Conservation (phyloP, 2,329 filamentous ascomycete species). For the Trichoderma arundinaceum region DNA sequence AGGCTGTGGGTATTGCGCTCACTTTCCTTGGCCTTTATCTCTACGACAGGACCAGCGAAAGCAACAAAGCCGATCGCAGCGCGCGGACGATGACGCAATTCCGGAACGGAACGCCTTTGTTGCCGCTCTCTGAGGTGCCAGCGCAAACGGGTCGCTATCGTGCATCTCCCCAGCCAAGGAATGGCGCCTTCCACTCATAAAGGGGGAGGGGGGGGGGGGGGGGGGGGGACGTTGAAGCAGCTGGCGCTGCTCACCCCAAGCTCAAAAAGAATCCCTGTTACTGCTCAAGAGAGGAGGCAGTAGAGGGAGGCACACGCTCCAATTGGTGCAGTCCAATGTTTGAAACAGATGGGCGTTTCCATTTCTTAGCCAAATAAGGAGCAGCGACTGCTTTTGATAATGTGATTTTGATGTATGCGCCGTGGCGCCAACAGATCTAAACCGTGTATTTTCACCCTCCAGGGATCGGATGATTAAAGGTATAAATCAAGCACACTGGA, state of each 20-base stretch:
- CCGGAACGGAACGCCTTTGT: conserved; percentile 54
- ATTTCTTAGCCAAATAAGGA: not conserved
- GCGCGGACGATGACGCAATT: conserved; percentile 66
- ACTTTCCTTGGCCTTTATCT: conserved; percentile 94
- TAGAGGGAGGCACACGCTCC: not conserved
- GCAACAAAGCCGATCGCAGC: conserved; percentile 83
- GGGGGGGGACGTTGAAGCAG: not conserved
- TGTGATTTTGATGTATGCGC: not conserved
- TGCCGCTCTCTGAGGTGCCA: conserved; percentile 65
- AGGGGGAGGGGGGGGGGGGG: not conserved
- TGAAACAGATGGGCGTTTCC: not conserved
- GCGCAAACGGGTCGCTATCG: conserved; percentile 35
- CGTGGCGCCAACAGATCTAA: not conserved
- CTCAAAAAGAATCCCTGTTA: not conserved
- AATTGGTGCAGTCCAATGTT: not conserved
- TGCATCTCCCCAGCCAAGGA: conserved; percentile 37
- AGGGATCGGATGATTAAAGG: not conserved
- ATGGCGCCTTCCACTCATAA: conserved; percentile 3
- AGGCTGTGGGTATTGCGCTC: conserved; percentile 82
- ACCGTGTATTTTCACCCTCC: not conserved
- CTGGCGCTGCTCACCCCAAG: not conserved
- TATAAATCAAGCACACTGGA: not conserved
- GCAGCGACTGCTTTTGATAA: not conserved
- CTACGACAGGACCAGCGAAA: conserved; percentile 90
- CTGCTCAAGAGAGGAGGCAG: not conserved